phyloP scores from a whole-genome alignment of 2,329 filamentous ascomycete genomes.

The Trichoderma aggressivum region DNA sequence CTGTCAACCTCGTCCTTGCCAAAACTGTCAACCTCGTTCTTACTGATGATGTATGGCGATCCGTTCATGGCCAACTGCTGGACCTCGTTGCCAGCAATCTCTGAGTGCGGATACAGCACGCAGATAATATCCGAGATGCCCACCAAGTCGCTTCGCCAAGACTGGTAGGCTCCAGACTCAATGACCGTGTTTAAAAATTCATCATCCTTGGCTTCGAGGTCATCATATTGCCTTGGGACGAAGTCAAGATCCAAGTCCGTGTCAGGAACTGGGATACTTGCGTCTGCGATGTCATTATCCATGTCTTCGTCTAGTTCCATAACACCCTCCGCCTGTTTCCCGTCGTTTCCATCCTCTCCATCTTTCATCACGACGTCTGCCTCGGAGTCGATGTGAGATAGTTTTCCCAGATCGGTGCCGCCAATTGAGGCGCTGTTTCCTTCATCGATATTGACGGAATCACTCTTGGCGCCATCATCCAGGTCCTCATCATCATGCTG shows the following conservation, averaged over 20 bases:
- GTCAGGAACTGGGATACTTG: not conserved
- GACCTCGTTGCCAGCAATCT: too few relatives aligned
- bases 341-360: not conserved
- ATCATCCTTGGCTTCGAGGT: not conserved
- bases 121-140: too few relatives aligned
- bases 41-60: too few relatives aligned
- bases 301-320: not conserved
- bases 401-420: not conserved
- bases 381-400: not conserved
- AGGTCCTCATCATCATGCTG: not conserved
- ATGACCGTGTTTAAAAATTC: not conserved
- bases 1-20: too few relatives aligned
- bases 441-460: constrained; percentile 5
- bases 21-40: too few relatives aligned
- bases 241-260: not conserved
- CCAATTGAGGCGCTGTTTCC: not conserved
- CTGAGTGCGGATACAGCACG: too few relatives aligned
- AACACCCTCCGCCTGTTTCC: not conserved
- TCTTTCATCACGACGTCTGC: not conserved
- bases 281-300: not conserved
- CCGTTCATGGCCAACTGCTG: too few relatives aligned
- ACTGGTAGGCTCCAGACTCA: constrained; percentile 1
- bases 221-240: not conserved
- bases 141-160: not conserved
- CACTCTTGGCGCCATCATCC: constrained; percentile 3